Evolutionary conservation across 345 rosid species (phyloP), one percentile per base, ranked within the genome.

Genomic region (Arabidopsis arenosa): DNA sequence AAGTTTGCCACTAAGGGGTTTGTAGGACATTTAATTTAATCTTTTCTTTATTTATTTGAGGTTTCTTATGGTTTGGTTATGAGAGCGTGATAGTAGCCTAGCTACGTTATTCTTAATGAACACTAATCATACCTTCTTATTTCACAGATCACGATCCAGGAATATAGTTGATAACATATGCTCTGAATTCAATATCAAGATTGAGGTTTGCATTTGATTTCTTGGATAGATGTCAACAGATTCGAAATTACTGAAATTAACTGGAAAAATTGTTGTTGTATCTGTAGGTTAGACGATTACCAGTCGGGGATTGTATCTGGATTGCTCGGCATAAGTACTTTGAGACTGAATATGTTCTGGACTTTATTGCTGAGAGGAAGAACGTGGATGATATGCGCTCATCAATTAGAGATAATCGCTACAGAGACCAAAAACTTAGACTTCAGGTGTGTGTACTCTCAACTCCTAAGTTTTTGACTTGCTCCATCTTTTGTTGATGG

Each of bases 341-440:
- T 56, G 70, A 49, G 60, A 72, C 66, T 45, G 98, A 94, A 68
- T 90, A 90, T 81, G 92, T 92, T 82, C 91, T 92, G 51, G 98
- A 94, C 84, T 90, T 92, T 80, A 87, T 94, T 75, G 96, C 92
- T 63, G 98, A 94, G 84, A 85, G 98, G 85, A 92, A 94, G 86
- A 90, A 85, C 2, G 81, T 92, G 70, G 89, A 85, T 75, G 97
- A 94, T 74, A 73, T 94, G 79, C 90, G 95, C 43, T 86, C 85
- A 17, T 92, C 97, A 40, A 94, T 94, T 54, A 80, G 90, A 74
- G 98, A 92, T 78, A 88, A 86, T 66, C 96, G 97, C 33, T 94
- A 94, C 66, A 92, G 78, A 66, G 93, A 94, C 80, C 98, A 94
- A 83, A 94, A 94, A 81, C 79, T 90, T 68, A 86, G 90, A 84